These are phyloP conservation scores for Moricandia arvensis DNA, from an alignment of 345 rosid species.

Conservation along the genomic window DNA sequence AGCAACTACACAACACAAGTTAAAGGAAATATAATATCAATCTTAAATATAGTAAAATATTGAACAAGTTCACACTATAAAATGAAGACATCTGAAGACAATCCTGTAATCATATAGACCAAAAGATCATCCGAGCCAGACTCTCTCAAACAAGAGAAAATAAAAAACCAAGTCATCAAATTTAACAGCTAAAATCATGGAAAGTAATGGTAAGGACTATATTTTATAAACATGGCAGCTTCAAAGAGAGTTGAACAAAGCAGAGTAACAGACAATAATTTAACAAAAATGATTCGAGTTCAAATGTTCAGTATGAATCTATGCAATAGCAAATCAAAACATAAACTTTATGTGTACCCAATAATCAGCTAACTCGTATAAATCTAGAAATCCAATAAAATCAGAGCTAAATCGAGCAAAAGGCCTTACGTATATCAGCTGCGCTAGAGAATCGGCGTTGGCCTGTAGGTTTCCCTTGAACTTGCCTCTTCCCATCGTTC, in stretches of 20 bases:
- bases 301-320: neutral
- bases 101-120: neutral
- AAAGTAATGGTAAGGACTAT: neutral
- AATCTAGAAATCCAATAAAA: neutral
- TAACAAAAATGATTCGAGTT: neutral
- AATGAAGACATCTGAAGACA: neutral
- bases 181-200: neutral
- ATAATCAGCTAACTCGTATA: neutral
- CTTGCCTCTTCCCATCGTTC: conserved; percentile 66
- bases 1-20: conserved; percentile 56
- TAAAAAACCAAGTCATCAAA: neutral
- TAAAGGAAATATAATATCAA: neutral
- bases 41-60: neutral
- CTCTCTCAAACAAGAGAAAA: neutral
- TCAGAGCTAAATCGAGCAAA: neutral
- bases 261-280: neutral
- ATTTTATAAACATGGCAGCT: neutral
- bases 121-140: neutral
- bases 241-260: neutral
- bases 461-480: conserved; percentile 78
- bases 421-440: conserved; percentile 55
- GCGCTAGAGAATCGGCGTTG: conserved; percentile 70
- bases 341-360: neutral
- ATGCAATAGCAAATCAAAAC: neutral
- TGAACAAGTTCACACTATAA: neutral